Base-by-base conservation (phyloP, 371 early-diverging fungal species). In the Rhizopus stolonifer region DNA sequence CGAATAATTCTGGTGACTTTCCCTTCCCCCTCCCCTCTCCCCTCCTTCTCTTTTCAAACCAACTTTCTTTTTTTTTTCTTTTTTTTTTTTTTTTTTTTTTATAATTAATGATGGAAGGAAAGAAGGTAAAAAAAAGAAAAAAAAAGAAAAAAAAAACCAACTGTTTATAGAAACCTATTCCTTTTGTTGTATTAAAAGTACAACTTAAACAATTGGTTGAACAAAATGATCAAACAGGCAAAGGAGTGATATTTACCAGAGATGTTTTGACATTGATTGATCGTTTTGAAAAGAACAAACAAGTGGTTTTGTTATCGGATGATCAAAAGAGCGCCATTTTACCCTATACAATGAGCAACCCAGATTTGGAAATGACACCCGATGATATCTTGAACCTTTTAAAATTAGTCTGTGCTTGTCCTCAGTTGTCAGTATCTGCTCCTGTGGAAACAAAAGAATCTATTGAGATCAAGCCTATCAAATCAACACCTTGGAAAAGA, bases 351-450 rank as follows among this genome's bases (percentile, higher is more conserved):
- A 33, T 45, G 32, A 56, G 58, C 18, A 70, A 69, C 51, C 77
- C 77, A 39, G 77, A 77, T 63, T 50, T 77, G 49, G 77, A 77
- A 65, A 77, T 77, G 73, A 71, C 67, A 33, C 57, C 71, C 55
- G 74, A 77, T 39, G 77, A 77, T 65, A 73, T 77, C 31, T 42
- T 77, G 1, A 64, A 65, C 29, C 61, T 77, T 11, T 48, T 77
- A 19, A 72, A 65, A 59, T 49, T 77, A 9, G 68, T 77, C 19
- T 67, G 70, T 29, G 59, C 65, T 9, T 49, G 62, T 3, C 52
- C 69, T 11, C 29, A 39, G 5, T 15, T 54, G 4, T 31, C 62
- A 11, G 17, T 67, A 8, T 61, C 70, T 8, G 53, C 64, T 21
- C 67, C 72, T 26, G 61, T 61, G 8, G 43, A 64, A 39, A 53